A percentile compares a stretch with the other conserved stretches of the same genome.
These are phyloP conservation scores for Lactarius vividus DNA, from an alignment of 768 basidiomycete genomes.

Conservation along the genomic window DNA sequence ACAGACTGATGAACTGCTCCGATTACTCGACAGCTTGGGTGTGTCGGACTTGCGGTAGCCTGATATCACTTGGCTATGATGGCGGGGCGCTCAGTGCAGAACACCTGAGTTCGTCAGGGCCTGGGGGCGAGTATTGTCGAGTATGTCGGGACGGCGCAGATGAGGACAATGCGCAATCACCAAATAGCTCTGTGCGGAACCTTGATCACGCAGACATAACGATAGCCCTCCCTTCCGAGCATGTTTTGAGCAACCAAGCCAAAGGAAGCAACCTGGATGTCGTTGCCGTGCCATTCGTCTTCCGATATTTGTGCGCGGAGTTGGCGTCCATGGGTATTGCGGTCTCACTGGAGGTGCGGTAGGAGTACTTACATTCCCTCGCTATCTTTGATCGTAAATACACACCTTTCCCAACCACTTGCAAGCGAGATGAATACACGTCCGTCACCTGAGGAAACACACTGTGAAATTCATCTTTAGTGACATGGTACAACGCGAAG, in stretches of 20 bases:
- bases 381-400: neutral
- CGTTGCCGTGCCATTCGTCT: slow-evolving; percentile 93
- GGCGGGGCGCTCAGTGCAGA: slow-evolving; percentile 73
- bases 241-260: slow-evolving; percentile 54
- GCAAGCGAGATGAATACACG: neutral
- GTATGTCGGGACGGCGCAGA: slow-evolving; percentile 79
- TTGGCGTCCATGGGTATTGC: slow-evolving; percentile 98
- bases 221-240: slow-evolving; percentile 64
- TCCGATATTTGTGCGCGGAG: slow-evolving; percentile 92
- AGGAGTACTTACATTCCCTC: neutral
- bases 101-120: slow-evolving; percentile 58
- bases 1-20: slow-evolving; percentile 99
- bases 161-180: slow-evolving; percentile 58
- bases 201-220: slow-evolving; percentile 42
- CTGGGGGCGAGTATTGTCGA: slow-evolving; percentile 91
- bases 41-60: slow-evolving; percentile 91
- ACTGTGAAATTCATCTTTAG: neutral
- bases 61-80: slow-evolving; percentile 95
- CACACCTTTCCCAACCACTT: neutral
- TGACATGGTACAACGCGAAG: neutral
- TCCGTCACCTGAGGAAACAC: neutral
- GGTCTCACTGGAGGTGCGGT: slow-evolving; percentile 72
- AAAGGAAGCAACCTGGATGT: slow-evolving; percentile 90
- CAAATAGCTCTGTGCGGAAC: slow-evolving; percentile 52
- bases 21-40: slow-evolving; percentile 99